These are phyloP conservation scores for Podaxis sp. DNA, from an alignment of 768 basidiomycete species.

Conservation along the genomic window DNA sequence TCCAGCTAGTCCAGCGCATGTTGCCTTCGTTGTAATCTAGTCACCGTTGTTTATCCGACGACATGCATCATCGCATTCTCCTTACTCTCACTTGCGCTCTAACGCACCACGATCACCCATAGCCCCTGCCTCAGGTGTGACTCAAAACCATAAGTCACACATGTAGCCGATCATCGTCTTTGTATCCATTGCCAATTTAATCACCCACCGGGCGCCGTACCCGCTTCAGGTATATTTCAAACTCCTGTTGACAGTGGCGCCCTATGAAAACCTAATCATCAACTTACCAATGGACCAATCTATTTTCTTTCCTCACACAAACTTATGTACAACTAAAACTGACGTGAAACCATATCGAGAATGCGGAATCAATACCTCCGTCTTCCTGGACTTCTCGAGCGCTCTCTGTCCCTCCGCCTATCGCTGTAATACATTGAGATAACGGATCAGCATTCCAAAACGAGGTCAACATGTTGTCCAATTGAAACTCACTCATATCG, in stretches of 20 bases:
- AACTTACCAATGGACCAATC: conserved; percentile 9
- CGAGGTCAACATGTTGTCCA: conserved; percentile 19
- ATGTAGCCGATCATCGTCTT: background rate
- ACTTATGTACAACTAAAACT: conserved; percentile 9
- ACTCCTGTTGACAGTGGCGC: conserved; percentile 8
- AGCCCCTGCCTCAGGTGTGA: background rate
- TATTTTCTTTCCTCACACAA: conserved; percentile 2
- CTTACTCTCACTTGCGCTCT: background rate
- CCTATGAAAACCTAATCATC: conserved; percentile 11
- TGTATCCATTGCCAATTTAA: background rate
- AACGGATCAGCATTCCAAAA: conserved; percentile 24
- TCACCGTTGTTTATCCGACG: background rate
- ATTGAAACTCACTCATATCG: conserved; percentile 64
- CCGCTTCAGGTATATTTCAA: conserved; percentile 6
- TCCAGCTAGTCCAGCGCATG: conserved; percentile 5
- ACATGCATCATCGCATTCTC: background rate
- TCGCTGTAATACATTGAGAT: conserved; percentile 39
- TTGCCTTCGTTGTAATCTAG: conserved; percentile 1
- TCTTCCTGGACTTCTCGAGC: conserved; percentile 67
- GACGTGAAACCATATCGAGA: conserved; percentile 11
- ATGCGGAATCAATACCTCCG: conserved; percentile 46
- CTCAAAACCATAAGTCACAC: background rate
- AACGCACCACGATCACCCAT: background rate
- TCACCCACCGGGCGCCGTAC: background rate
- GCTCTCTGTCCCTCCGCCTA: conserved; percentile 68